Evolutionary conservation across 805 yeast genomes (phyloP).

Genomic region (Diddensiella santjacobensis): DNA sequence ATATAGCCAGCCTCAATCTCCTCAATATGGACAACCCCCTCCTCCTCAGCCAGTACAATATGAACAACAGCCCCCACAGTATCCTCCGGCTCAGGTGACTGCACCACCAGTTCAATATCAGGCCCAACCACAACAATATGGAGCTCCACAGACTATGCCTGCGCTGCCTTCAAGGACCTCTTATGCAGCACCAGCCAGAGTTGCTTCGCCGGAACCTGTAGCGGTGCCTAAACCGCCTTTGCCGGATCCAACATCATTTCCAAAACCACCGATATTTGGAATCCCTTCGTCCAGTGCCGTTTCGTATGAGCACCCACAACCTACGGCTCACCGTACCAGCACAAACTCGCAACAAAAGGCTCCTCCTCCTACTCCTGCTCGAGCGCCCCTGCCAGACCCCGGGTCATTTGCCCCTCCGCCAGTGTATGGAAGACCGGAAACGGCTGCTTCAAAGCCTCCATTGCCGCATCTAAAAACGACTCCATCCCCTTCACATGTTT

Average conservation of each 20-base stretch:
- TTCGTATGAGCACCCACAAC: not conserved
- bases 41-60: conserved; percentile 8
- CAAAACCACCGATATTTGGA: conserved; percentile 13
- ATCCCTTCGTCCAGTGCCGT: conserved; percentile 14
- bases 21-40: conserved; percentile 9
- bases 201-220: conserved; percentile 6
- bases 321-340: not conserved
- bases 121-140: too few species aligned
- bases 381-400: conserved; percentile 7
- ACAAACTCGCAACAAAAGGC: not conserved
- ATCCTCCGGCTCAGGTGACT: conserved; percentile 19
- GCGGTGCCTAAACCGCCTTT: conserved; percentile 13
- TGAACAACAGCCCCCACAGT: conserved; percentile 14
- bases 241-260: conserved; percentile 22
- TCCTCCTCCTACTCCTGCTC: conserved; percentile 2
- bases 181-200: conserved; percentile 3
- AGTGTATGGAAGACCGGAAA: conserved; percentile 12
- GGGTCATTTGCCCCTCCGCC: conserved; percentile 27
- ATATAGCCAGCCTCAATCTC: conserved; percentile 5
- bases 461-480: conserved; percentile 6
- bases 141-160: not conserved
- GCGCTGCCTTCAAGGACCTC: conserved; percentile 6
- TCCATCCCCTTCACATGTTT: conserved; percentile 3
- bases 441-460: conserved; percentile 6
- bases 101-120: too few species aligned